Conservation (phyloP, 2,329 filamentous ascomycete genomes). For the Didymella lethalis region DNA sequence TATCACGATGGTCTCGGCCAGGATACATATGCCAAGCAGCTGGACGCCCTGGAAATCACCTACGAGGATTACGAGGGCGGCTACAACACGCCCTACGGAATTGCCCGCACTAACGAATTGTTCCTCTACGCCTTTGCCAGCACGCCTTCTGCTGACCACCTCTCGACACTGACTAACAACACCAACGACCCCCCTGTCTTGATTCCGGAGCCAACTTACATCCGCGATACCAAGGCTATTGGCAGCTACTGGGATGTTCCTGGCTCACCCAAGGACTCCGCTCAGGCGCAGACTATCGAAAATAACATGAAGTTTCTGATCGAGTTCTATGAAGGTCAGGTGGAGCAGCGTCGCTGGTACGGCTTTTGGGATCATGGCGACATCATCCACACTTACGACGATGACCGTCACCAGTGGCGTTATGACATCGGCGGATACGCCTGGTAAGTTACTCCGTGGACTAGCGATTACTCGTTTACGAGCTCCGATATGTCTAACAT, state of each 20-base stretch:
- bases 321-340: constrained; percentile 63
- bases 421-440: constrained; percentile 68
- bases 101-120: constrained; percentile 66
- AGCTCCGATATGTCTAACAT: too few species aligned
- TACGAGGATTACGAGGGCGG: constrained; percentile 69
- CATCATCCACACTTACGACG: constrained; percentile 69
- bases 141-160: constrained; percentile 60
- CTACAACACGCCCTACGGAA: constrained; percentile 65
- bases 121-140: constrained; percentile 61
- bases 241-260: constrained; percentile 64
- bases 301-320: constrained; percentile 64
- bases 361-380: constrained; percentile 70
- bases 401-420: constrained; percentile 66
- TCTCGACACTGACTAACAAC: constrained; percentile 56
- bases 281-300: constrained; percentile 53
- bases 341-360: constrained; percentile 68
- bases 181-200: constrained; percentile 64
- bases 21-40: constrained; percentile 64
- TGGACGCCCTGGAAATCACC: constrained; percentile 68
- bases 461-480: too few species aligned
- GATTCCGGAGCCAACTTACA: constrained; percentile 57
- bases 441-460: too few species aligned
- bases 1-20: constrained; percentile 67
- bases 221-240: constrained; percentile 62
- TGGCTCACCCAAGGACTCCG: constrained; percentile 45